These are phyloP conservation scores for Nemophila menziesii DNA, from an alignment of 257 asterid genomes.

Conservation along the genomic window DNA sequence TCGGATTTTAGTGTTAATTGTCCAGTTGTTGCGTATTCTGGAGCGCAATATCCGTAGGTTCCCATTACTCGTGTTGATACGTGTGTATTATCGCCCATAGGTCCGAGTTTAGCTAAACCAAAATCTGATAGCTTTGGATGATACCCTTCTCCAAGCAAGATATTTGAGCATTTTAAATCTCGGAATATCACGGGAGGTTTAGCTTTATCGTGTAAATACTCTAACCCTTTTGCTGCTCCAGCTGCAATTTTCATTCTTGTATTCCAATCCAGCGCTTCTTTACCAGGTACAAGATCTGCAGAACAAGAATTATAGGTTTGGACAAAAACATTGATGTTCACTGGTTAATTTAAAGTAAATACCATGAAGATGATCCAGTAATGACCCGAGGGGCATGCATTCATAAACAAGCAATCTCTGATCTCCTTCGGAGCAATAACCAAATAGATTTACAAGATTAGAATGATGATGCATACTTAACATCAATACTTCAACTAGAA, in stretches of 20 bases:
- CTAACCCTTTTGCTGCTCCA: slow-evolving; percentile 96
- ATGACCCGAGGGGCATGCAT: slow-evolving; percentile 78
- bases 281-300: slow-evolving; percentile 54
- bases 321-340: background rate
- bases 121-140: slow-evolving; percentile 89
- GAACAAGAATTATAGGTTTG: slow-evolving; percentile 5
- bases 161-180: slow-evolving; percentile 85
- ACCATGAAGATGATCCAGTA: slow-evolving; percentile 90
- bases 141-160: slow-evolving; percentile 68
- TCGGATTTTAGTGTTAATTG: slow-evolving; percentile 87
- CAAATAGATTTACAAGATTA: slow-evolving; percentile 78
- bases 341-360: slow-evolving; percentile 8
- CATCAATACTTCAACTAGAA: slow-evolving; percentile 88
- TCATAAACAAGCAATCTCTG: slow-evolving; percentile 88
- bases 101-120: slow-evolving; percentile 92
- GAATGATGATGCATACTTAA: slow-evolving; percentile 79
- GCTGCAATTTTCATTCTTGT: slow-evolving; percentile 92
- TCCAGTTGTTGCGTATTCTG: slow-evolving; percentile 98
- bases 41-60: slow-evolving; percentile 94
- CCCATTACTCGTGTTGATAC: slow-evolving; percentile 98
- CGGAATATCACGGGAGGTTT: slow-evolving; percentile 95
- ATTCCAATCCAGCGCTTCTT: slow-evolving; percentile 67
- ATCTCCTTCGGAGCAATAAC: slow-evolving; percentile 94
- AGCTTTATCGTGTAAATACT: slow-evolving; percentile 74
- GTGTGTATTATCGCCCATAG: slow-evolving; percentile 88